Evolutionary conservation across 306 rosid genomes (phyloP), one percentile per base, ranked within the genome.

Genomic region (Cucurbita maxima): DNA sequence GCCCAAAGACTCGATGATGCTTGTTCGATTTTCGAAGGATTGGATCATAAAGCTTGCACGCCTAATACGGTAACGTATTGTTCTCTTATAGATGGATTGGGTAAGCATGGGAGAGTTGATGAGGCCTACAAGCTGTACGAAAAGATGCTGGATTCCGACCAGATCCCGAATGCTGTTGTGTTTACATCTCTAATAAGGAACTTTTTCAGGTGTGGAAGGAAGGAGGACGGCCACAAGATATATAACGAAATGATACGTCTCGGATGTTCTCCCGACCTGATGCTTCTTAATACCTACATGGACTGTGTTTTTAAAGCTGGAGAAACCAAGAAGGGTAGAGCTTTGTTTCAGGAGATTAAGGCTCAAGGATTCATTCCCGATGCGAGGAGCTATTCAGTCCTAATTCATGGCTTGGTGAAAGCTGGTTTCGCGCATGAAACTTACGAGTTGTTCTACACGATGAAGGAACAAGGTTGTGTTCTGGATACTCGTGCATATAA

Each of bases 161-260:
- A 82, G 80, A 74, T 72, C 81, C 95, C 97, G 58, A 83, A 85
- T 78, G 94, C 78, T 48, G 72, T 90, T 53, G 87, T 84, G 15
- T 94, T 90, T 76, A 88, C 98, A 22, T 88, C 92, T 25, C 96
- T 94, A 62, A 85, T 90, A 41, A 80, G 80, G 85, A 94, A 86
- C 83, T 94, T 94, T 77, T 94, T 94, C 79, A 85, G 58, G 82
- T 85, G 89, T 82, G 97, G 96, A 58, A 88, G 97, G 85, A 89
- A 87, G 78, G 95, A 89, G 82, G 97, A 94, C 82, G 98, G 94
- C 77, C 97, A 94, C 82, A 94, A 94, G 84, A 84, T 94, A 82
- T 94, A 88, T 87, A 86, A 87, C 58, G 97, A 94, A 84, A 90
- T 94, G 98, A 44, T 82, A 73, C 83, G 76, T 38, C 64, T 84